A percentile compares a stretch with the other conserved stretches of the same genome.
Conservation (phyloP, 2,329 filamentous ascomycete genomes). For the Periconia sp. region DNA sequence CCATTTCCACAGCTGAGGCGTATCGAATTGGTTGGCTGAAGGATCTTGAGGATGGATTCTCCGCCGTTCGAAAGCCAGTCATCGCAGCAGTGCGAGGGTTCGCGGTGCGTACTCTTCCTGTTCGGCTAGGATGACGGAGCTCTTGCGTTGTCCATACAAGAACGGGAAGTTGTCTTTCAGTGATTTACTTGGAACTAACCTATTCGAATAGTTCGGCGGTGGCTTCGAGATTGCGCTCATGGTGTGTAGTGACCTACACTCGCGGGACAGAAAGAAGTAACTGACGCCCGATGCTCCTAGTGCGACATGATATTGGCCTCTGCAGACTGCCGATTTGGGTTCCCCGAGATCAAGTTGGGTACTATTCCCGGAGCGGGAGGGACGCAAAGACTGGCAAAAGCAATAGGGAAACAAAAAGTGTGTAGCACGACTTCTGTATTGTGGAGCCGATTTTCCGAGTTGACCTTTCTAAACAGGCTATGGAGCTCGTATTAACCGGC, state of each 20-base stretch:
- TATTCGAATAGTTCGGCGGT: constrained; percentile 67
- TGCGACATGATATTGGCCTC: constrained; percentile 88
- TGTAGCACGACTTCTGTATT: constrained; percentile 17
- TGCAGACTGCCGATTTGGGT: constrained; percentile 83
- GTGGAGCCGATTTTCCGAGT: background rate
- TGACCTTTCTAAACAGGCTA: constrained; percentile 42
- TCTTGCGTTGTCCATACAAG: too few relatives aligned
- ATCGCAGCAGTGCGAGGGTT: constrained; percentile 91
- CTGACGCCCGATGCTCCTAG: constrained; percentile 17
- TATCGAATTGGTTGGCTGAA: constrained; percentile 90
- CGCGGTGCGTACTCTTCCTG: constrained; percentile 53
- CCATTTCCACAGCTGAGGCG: constrained; percentile 81
- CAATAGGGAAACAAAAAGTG: constrained; percentile 50
- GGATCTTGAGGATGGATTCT: constrained; percentile 82
- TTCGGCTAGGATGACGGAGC: background rate
- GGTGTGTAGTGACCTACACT: constrained; percentile 50
- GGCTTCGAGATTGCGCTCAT: constrained; percentile 95
- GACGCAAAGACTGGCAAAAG: constrained; percentile 82
- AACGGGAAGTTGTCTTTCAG: too few relatives aligned
- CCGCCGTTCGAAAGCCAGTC: constrained; percentile 83
- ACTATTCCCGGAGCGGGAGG: constrained; percentile 90
- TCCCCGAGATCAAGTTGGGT: constrained; percentile 94
- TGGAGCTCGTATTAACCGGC: constrained; percentile 54
- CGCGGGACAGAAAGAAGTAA: background rate
- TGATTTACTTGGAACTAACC: constrained; percentile 9